A percentile compares a stretch with the other conserved stretches of the same genome.
Evolutionary conservation across 2,329 filamentous ascomycete species (phyloP).

Genomic region (Colletotrichum nymphaeae): DNA sequence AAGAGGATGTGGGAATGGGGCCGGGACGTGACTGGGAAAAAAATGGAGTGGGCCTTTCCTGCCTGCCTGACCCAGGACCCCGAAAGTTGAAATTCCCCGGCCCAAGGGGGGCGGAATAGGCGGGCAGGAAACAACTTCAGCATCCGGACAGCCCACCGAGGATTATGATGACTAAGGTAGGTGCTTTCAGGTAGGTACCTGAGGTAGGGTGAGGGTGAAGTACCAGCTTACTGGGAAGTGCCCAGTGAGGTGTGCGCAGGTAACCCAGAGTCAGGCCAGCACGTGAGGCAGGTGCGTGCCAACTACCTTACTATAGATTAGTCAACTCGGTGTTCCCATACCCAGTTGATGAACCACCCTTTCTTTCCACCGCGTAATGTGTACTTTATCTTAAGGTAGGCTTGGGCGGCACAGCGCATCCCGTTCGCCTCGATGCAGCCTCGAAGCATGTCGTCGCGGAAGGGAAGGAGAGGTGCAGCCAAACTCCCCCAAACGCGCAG

Average conservation of each 20-base stretch:
- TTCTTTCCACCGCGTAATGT: no score
- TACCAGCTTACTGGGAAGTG: not conserved
- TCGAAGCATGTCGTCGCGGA: constrained; percentile 18
- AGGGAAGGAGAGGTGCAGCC: not conserved
- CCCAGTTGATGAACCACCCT: no score
- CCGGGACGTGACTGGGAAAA: constrained; percentile 30
- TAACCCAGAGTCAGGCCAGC: not conserved
- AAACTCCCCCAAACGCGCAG: not conserved
- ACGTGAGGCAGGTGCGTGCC: not conserved
- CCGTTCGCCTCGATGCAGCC: constrained; percentile 28
- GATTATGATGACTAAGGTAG: not conserved
- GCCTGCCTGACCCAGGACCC: constrained; percentile 27
- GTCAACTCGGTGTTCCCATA: not conserved
- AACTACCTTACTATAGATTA: not conserved
- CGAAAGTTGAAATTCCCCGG: constrained; percentile 28
- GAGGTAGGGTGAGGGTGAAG: not conserved
- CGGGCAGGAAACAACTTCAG: not conserved
- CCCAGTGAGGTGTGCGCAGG: not conserved
- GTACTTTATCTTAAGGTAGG: not conserved
- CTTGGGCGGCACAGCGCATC: not conserved
- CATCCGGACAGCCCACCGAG: not conserved
- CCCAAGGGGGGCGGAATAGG: not conserved
- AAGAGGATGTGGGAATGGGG: constrained; percentile 26
- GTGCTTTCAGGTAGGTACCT: no score
- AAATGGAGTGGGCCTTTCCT: constrained; percentile 10